Evolutionary conservation across 1,139 yeast species (phyloP).

Genomic region (Wickerhamomyces sp.): DNA sequence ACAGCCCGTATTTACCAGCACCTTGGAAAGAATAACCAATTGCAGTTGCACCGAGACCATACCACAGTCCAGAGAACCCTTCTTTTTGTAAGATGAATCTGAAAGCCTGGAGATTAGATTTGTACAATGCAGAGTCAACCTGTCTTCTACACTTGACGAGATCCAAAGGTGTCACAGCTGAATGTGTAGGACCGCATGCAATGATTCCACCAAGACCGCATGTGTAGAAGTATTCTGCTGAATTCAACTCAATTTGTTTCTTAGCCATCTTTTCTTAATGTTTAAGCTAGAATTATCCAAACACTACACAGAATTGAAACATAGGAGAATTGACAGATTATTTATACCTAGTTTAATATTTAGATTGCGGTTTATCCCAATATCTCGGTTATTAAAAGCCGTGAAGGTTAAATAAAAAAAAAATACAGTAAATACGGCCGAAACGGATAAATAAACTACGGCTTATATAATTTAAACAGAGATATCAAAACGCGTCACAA

Average conservation of each 20-base stretch:
- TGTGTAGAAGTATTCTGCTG: constrained; percentile 71
- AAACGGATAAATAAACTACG: no score
- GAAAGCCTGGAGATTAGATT: constrained; percentile 77
- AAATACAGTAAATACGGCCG: no score
- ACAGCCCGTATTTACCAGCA: constrained; percentile 93
- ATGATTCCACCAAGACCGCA: constrained; percentile 83
- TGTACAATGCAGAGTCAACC: constrained; percentile 68
- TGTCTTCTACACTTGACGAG: constrained; percentile 90
- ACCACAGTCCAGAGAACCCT: constrained; percentile 70
- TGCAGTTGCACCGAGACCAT: constrained; percentile 88
- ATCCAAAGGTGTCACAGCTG: constrained; percentile 88
- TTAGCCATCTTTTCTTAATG: constrained; percentile 1
- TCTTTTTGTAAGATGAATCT: constrained; percentile 62
- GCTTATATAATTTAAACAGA: no score
- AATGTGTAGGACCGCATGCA: constrained; percentile 96
- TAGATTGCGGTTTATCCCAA: no score
- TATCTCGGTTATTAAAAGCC: no score
- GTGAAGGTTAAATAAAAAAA: no score
- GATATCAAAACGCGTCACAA: no score
- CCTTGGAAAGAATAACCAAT: constrained; percentile 93
- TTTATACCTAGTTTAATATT: no score
- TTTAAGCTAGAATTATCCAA: background rate
- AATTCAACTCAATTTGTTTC: constrained; percentile 35
- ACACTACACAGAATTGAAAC: no score
- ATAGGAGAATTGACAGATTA: no score